Evolutionary conservation across 2,329 filamentous ascomycete genomes (phyloP), one percentile per base, ranked within the genome.

Genomic region (Metarhizium rileyi): DNA sequence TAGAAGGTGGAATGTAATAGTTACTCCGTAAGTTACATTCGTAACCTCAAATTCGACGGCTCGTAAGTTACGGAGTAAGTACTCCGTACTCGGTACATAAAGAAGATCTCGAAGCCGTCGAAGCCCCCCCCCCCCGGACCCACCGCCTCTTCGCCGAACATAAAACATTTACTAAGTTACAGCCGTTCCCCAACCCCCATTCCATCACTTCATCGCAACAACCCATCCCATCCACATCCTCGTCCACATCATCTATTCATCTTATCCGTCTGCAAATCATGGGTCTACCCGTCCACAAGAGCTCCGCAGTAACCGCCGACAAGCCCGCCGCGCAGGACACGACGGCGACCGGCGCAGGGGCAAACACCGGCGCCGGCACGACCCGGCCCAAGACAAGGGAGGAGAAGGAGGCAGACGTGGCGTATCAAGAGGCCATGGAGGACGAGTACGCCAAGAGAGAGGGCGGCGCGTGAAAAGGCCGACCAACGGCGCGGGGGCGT

Each of bases 381-480:
- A 72, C 70, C 12, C 59, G 72, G 50, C 62, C 67, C 36, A 76
- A 76, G 67, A 76, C 73, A 1, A 70, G 71, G 44, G 71, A 64
- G 3, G 73, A 77, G 61, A 53, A 68, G 50, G 72, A 75, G 55
- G 75, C 75, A 1, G 75, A 78, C 54, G 60, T 68, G 23, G 50
- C 68, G 38, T 78, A 78, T 47, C 73, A 77, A 52, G 74, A 77
- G 61, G 61, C 65, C 4, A 77, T 78, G 59, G 75, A 78, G 65
- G 75, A 78, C 41, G 74, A 77, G 61, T 78, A 77, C 53, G 75
- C 74, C 42, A 78, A 76, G 67, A 62, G 74, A 35, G 75, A 77
- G 47, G 75, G 75, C 6, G 75, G 75, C 25, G 23, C 48, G 49
- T 54, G 48, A 33, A 9, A 46, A 16, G 47, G 40, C 28, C 7